A percentile compares a stretch with the other conserved stretches of the same genome.
These are phyloP conservation scores for Sugiyamaella novakii DNA, from an alignment of 1,139 yeast genomes.

Conservation along the genomic window DNA sequence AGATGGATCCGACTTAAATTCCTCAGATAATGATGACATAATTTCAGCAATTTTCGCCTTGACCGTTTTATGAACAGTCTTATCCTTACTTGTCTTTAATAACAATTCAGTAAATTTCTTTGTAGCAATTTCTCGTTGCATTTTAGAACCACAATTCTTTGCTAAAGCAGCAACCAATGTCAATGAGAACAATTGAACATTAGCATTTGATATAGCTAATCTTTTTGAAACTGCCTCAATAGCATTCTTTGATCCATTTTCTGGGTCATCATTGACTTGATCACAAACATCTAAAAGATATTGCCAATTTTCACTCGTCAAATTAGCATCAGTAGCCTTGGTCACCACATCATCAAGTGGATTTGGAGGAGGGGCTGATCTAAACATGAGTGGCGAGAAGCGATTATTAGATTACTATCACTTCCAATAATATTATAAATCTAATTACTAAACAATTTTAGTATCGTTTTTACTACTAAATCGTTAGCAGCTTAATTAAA, in stretches of 20 bases:
- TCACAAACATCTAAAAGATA: slow-evolving; percentile 83
- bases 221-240: slow-evolving; percentile 55
- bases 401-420: too few relatives aligned
- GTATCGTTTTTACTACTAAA: too few relatives aligned
- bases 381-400: slow-evolving; percentile 29
- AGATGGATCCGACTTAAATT: slow-evolving; percentile 71
- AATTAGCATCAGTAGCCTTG: slow-evolving; percentile 83
- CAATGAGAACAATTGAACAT: slow-evolving; percentile 71
- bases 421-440: too few relatives aligned
- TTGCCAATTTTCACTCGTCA: slow-evolving; percentile 85
- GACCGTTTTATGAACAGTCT: slow-evolving; percentile 64
- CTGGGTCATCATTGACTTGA: slow-evolving; percentile 71
- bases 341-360: slow-evolving; percentile 36
- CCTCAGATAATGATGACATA: slow-evolving; percentile 60
- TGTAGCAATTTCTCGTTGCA: slow-evolving; percentile 80
- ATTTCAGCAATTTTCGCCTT: slow-evolving; percentile 68
- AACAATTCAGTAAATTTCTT: slow-evolving; percentile 63
- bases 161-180: slow-evolving; percentile 76
- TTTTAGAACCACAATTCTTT: slow-evolving; percentile 89
- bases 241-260: slow-evolving; percentile 58
- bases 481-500: too few relatives aligned
- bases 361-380: slow-evolving; percentile 34
- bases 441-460: too few relatives aligned
- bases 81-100: slow-evolving; percentile 57
- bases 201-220: slow-evolving; percentile 69